These are phyloP conservation scores for Apiospora marii DNA, from an alignment of 2,329 filamentous ascomycete species.

Conservation along the genomic window DNA sequence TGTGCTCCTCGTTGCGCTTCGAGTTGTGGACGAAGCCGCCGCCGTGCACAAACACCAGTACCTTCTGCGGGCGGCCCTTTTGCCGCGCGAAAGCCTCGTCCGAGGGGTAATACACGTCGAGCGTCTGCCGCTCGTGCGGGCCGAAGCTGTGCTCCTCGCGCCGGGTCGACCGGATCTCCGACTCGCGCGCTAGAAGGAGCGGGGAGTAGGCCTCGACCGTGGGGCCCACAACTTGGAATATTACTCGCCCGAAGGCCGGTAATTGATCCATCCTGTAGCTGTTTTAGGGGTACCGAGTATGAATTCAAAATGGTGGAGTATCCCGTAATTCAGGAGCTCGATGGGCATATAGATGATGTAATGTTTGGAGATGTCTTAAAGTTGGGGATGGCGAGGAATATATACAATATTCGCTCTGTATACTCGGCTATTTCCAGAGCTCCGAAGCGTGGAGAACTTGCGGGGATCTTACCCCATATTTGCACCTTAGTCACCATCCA, in stretches of 20 bases:
- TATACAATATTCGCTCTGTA: background rate
- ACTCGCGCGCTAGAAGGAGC: conserved; percentile 35
- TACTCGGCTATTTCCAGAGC: conserved; percentile 8
- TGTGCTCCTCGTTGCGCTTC: conserved; percentile 39
- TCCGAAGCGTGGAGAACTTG: conserved; percentile 15
- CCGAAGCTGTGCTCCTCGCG: conserved; percentile 46
- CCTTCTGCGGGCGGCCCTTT: conserved; percentile 32
- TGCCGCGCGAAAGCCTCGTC: conserved; percentile 1
- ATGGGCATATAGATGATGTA: background rate
- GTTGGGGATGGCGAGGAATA: background rate
- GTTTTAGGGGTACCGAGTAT: background rate
- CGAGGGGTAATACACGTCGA: conserved; percentile 47
- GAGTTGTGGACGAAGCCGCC: conserved; percentile 44
- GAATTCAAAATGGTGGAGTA: background rate
- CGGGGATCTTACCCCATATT: conserved; percentile 10
- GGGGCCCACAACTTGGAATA: conserved; percentile 34
- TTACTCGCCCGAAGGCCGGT: conserved; percentile 29
- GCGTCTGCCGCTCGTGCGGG: conserved; percentile 43
- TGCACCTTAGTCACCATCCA: conserved; percentile 3
- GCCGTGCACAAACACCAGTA: conserved; percentile 44
- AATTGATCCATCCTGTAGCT: conserved; percentile 34
- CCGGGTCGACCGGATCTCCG: conserved; percentile 37
- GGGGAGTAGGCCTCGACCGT: conserved; percentile 38
- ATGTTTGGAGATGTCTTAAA: too few species aligned
- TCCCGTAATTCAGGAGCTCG: background rate